Evolutionary conservation across 305 asterid species (phyloP).

Genomic region (Coffea humblotiana): DNA sequence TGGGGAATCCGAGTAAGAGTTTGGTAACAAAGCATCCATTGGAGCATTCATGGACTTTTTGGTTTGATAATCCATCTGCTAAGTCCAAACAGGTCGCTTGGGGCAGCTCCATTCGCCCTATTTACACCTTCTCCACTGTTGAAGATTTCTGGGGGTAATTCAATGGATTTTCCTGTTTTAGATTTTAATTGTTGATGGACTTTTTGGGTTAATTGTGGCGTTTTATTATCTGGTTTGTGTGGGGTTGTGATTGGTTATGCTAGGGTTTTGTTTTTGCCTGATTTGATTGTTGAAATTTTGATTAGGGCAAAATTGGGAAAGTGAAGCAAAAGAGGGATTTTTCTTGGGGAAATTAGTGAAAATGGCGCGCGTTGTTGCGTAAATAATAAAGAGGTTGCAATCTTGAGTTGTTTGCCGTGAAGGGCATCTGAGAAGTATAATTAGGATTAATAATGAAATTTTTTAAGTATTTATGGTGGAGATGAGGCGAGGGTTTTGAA

Average conservation of each 20-base stretch:
- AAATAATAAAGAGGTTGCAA: no score
- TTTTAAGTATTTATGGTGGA: background rate
- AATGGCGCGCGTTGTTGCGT: no score
- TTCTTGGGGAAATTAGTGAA: background rate
- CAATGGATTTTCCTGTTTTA: background rate
- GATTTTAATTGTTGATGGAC: background rate
- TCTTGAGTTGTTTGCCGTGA: background rate
- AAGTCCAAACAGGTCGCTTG: constrained; percentile 50
- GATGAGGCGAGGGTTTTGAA: background rate
- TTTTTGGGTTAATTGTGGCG: background rate
- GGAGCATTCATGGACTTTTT: constrained; percentile 94
- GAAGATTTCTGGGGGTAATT: constrained; percentile 83
- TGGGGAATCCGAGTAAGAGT: constrained; percentile 33
- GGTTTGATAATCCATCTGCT: constrained; percentile 77
- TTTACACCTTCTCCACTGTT: constrained; percentile 77
- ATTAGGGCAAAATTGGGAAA: background rate
- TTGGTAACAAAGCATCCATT: constrained; percentile 52
- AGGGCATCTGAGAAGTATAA: background rate
- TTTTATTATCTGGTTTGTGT: background rate
- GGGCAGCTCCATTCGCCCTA: constrained; percentile 72
- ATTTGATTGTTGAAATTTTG: background rate
- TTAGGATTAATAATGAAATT: background rate
- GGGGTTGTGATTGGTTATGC: background rate
- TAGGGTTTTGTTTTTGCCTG: background rate
- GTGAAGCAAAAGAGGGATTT: background rate